Conservation (phyloP, 1,284 basidiomycete genomes). For the Leccinum holopus region DNA sequence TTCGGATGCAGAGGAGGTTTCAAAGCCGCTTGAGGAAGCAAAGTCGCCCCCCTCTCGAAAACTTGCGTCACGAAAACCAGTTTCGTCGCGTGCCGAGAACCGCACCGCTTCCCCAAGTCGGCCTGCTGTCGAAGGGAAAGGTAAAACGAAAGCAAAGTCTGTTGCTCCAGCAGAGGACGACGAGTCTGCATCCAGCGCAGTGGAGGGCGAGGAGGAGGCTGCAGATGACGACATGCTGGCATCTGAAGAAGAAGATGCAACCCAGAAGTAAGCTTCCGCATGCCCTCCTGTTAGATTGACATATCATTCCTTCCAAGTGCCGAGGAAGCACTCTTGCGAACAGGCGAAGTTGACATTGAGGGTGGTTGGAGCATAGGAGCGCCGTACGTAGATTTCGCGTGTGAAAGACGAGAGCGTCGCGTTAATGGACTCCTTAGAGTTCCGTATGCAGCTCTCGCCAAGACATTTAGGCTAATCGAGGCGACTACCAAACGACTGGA, state of each 20-base stretch:
- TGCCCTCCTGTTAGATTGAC: constrained; percentile 1
- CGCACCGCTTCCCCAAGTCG: constrained; percentile 7
- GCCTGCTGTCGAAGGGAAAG: constrained; percentile 23
- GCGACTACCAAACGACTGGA: constrained; percentile 95
- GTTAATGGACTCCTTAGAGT: constrained; percentile 53
- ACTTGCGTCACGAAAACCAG: constrained; percentile 2
- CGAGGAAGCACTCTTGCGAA: constrained; percentile 62
- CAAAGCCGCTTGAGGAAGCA: constrained; percentile 10
- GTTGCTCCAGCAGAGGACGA: constrained; percentile 40
- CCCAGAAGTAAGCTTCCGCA: constrained; percentile 56
- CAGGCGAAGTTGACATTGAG: constrained; percentile 72
- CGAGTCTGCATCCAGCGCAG: constrained; percentile 38
- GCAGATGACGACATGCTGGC: constrained; percentile 40
- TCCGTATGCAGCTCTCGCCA: constrained; percentile 90
- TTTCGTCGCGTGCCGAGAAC: constrained; percentile 15
- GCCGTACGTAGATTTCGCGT: constrained; percentile 56
- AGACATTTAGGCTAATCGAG: constrained; percentile 89
- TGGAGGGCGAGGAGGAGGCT: constrained; percentile 60
- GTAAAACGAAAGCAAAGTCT: constrained; percentile 19
- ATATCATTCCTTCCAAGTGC: constrained; percentile 49
- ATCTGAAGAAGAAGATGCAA: constrained; percentile 40
- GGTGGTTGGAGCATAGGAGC: constrained; percentile 87
- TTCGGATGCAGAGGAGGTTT: constrained; percentile 60
- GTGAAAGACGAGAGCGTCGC: neutral
- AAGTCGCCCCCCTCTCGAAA: neutral